Percentiles rank a stretch among this genome's conserved stretches.
Conservation (phyloP, 768 basidiomycete genomes). For the Lactarius indigo region DNA sequence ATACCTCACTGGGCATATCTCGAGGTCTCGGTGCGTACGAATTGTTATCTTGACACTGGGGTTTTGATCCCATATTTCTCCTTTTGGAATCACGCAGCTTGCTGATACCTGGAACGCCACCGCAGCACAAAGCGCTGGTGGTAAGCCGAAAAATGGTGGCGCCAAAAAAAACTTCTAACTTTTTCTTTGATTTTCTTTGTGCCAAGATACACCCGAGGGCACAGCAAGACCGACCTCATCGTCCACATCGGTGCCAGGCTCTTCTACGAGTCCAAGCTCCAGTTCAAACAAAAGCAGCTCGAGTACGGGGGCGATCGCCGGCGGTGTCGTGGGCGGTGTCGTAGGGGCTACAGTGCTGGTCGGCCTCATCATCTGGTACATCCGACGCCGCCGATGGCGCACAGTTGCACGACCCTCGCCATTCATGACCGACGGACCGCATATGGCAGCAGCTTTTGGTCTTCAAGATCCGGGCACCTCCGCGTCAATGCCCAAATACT, state of each 20-base stretch:
- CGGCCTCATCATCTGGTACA: background rate
- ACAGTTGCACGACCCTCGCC: background rate
- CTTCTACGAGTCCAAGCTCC: background rate
- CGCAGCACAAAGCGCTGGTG: background rate
- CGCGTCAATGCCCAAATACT: conserved; percentile 1
- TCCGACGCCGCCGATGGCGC: conserved; percentile 1
- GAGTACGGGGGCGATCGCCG: background rate
- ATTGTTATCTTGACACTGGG: background rate
- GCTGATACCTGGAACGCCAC: background rate
- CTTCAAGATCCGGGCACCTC: background rate
- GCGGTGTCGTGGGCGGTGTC: conserved; percentile 1
- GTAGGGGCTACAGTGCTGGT: background rate
- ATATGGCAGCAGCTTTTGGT: conserved; percentile 3
- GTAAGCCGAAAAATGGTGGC: background rate
- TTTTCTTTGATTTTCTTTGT: background rate
- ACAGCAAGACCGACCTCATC: background rate
- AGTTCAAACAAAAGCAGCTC: background rate
- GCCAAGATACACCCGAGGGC: conserved; percentile 3
- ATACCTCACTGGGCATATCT: conserved; percentile 9
- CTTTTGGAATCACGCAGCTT: background rate
- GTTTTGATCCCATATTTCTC: background rate
- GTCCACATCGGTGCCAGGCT: background rate
- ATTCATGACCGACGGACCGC: background rate
- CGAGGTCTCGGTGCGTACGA: background rate
- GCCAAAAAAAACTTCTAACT: background rate